These are phyloP conservation scores for Saccharomyces jurei DNA, from an alignment of 805 yeast genomes.

Conservation along the genomic window DNA sequence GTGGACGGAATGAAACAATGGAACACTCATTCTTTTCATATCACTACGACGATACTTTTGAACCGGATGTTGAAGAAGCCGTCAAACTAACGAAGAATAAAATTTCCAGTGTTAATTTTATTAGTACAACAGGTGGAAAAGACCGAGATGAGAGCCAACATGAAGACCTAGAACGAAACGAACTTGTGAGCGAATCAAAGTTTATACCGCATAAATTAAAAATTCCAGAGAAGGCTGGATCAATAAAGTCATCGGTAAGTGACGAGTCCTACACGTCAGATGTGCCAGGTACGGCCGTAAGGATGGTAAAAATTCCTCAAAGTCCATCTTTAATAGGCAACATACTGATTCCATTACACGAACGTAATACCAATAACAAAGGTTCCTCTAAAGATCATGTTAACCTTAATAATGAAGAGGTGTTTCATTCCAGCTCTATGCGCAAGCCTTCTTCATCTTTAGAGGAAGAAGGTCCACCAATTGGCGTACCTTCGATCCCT, in stretches of 20 bases:
- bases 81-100: conserved; percentile 17
- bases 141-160: background rate
- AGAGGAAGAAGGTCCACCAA: background rate
- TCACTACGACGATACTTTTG: conserved; percentile 9
- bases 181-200: background rate
- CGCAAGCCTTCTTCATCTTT: background rate
- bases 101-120: conserved; percentile 1
- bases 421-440: background rate
- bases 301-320: conserved; percentile 3
- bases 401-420: background rate
- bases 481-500: background rate
- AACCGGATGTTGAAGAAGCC: conserved; percentile 24
- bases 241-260: conserved; percentile 6
- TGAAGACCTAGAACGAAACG: background rate
- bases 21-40: conserved; percentile 3
- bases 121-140: background rate
- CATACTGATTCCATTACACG: conserved; percentile 8
- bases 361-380: background rate
- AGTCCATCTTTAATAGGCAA: conserved; percentile 18
- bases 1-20: background rate
- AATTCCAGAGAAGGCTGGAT: conserved; percentile 5
- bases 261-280: background rate
- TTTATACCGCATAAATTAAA: conserved; percentile 9
- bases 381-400: conserved; percentile 1
- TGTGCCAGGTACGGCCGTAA: background rate